Evolutionary conservation across 345 rosid species (phyloP).

Genomic region (Sisymbrium altissimum): DNA sequence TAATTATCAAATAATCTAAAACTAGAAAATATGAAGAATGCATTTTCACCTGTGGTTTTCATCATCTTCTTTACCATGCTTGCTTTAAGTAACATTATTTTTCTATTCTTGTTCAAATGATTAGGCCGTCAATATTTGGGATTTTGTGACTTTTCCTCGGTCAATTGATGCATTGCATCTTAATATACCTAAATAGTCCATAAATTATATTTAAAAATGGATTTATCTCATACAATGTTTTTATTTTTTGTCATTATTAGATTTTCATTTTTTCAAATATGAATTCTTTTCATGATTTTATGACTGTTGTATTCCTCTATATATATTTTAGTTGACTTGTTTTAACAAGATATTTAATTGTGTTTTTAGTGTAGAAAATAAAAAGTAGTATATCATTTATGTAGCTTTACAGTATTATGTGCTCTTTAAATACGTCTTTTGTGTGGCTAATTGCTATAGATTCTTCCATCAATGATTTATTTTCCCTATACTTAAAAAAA

Average conservation of each 20-base stretch:
- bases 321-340: no score
- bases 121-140: not conserved
- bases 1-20: not conserved
- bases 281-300: no score
- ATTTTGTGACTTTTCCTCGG: not conserved
- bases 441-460: not conserved
- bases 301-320: no score
- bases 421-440: not conserved
- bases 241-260: no score
- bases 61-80: slow-evolving; percentile 1
- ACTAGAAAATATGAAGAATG: not conserved
- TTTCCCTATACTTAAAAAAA: not conserved
- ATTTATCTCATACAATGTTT: no score
- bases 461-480: not conserved
- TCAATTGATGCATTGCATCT: not conserved
- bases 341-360: no score
- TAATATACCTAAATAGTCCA: not conserved
- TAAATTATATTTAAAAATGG: not conserved
- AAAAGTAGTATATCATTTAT: no score
- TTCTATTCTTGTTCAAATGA: not conserved
- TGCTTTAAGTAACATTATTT: slow-evolving; percentile 2
- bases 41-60: slow-evolving; percentile 2
- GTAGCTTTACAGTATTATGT: not conserved
- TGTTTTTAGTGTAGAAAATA: no score
- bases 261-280: no score